Base-by-base conservation (phyloP, 768 basidiomycete genomes). In the Porpolomopsis calyptriformis region DNA sequence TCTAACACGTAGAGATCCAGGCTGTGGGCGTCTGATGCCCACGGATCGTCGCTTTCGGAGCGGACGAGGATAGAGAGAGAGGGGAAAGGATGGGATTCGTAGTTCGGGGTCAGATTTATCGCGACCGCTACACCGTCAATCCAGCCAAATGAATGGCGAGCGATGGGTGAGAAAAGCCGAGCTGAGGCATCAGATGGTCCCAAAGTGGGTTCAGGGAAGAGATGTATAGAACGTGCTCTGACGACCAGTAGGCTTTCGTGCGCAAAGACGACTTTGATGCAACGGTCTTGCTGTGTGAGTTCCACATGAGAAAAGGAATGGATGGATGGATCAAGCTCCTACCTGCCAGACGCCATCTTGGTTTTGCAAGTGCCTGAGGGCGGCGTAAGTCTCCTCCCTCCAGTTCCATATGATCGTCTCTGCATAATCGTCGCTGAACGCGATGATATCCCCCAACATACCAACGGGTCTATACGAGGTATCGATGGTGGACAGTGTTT, bases 71-170 rank as follows among this genome's bases (percentile, higher is more conserved):
- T 66, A 0, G 72, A 70, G 14, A 80, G 52, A 0, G 65, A 45
- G 3, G 52, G 35, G 42, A 43, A 45, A 1, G 34, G 36, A n/a
- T 18, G 4, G 14, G 20, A 36, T 41, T 22, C 27, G 12, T 11
- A 36, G 16, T 36, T n/a, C 37, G 33, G n/a, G 18, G 33, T 40
- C 19, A 35, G 45, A 20, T 44, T 51, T 8, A 36, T 26, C 45
- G 37, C 31, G 40, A 45, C 67, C 2, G 70, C 70, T 29, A 78
- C 66, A 6, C 76, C 74, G 44, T 83, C 82, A 11, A 81, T 71
- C 81, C 81, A 83, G 12, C 81, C 81, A 52, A 81, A 82, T 2
- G 76, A 74, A 51, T 76, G 70, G 2, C 52, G 55, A 1, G 69
- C 71, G 31, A 69, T 55, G 0, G 72, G 64, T 1, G 54, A 43